These are phyloP conservation scores for Chalciporus piperatus DNA, from an alignment of 768 basidiomycete species.

Conservation along the genomic window DNA sequence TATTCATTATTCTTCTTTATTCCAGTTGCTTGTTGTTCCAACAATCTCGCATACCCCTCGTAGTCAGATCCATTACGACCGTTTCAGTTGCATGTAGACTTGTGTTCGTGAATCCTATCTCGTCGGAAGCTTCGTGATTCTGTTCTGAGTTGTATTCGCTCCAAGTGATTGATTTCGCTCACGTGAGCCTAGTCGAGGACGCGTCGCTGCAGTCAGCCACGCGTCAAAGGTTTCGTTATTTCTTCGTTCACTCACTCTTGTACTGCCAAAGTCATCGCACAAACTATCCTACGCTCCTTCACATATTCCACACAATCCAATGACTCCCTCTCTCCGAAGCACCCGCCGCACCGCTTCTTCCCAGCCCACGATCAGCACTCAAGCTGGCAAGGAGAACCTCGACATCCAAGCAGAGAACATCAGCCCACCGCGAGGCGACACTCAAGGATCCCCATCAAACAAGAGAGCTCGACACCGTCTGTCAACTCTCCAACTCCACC, in stretches of 20 bases:
- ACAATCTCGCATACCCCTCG: slow-evolving; percentile 5
- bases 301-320: slow-evolving; percentile 13
- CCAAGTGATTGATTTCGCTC: slow-evolving; percentile 3
- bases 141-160: too few species aligned
- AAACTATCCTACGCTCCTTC: slow-evolving; percentile 24
- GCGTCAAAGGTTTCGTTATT: neutral
- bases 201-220: slow-evolving; percentile 24
- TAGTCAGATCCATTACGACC: neutral
- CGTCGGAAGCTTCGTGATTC: neutral
- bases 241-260: slow-evolving; percentile 1
- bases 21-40: slow-evolving; percentile 11
- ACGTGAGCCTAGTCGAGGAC: slow-evolving; percentile 15
- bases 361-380: neutral
- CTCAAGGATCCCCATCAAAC: neutral
- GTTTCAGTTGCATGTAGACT: neutral
- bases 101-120: neutral
- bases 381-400: slow-evolving; percentile 18
- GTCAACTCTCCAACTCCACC: slow-evolving; percentile 27
- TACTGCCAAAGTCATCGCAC: slow-evolving; percentile 8
- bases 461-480: slow-evolving; percentile 38
- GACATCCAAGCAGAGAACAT: neutral
- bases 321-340: slow-evolving; percentile 25
- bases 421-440: neutral
- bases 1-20: neutral
- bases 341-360: slow-evolving; percentile 24